Conservation (phyloP, 441 rosid genomes). For the Populus hybrid region DNA sequence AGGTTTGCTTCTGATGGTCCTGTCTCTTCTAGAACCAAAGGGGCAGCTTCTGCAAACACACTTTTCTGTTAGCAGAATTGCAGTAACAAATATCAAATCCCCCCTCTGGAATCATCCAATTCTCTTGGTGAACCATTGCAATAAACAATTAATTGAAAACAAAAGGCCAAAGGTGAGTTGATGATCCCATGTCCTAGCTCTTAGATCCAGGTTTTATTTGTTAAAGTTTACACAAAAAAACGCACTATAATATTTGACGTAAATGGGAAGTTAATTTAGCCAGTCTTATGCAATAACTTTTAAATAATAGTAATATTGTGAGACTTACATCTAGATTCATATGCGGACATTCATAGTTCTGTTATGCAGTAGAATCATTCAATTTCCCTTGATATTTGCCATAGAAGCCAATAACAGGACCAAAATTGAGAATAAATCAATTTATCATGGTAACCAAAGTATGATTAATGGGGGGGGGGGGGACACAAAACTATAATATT, state of each 20-base stretch:
- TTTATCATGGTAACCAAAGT: no score
- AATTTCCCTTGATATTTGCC: no score
- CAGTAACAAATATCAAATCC: not conserved
- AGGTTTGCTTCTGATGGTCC: slow-evolving; percentile 56
- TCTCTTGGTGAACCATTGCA: not conserved
- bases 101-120: not conserved
- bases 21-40: slow-evolving; percentile 38
- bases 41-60: slow-evolving; percentile 35
- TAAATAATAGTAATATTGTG: not conserved
- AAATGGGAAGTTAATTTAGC: not conserved
- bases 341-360: not conserved
- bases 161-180: not conserved
- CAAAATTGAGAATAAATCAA: not conserved
- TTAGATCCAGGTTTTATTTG: not conserved
- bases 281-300: not conserved
- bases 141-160: not conserved
- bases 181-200: not conserved
- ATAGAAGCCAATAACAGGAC: not conserved
- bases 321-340: not conserved
- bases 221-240: not conserved
- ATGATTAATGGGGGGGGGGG: no score
- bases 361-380: not conserved
- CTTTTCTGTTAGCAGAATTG: not conserved
- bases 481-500: no score
- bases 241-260: no score